Base-by-base conservation (phyloP, 2,329 filamentous ascomycete genomes). In the Proliferodiscus dingleyae region DNA sequence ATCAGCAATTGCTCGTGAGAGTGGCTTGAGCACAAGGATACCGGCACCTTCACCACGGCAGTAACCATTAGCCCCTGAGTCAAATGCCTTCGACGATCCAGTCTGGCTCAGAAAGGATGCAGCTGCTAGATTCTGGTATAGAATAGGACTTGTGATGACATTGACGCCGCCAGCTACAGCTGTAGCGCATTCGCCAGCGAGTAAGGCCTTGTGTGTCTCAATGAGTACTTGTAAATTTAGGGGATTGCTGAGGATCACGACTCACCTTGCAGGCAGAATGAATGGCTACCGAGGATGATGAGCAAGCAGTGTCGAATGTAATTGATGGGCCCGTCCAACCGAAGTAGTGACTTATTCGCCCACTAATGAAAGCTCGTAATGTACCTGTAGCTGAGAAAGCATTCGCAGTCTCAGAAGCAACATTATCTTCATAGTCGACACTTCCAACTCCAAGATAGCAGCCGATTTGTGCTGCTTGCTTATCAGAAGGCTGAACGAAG, bases 221-320 rank as follows among this genome's bases (percentile, higher is more conserved):
- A n/a, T n/a, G n/a, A n/a, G n/a, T n/a, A n/a, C n/a, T n/a, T n/a
- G n/a, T n/a, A n/a, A n/a, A n/a, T n/a, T n/a, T n/a, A n/a, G n/a
- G n/a, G n/a, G n/a, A n/a, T n/a, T n/a, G n/a, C n/a, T n/a, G n/a
- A n/a, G n/a, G n/a, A n/a, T n/a, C n/a, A n/a, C n/a, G n/a, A n/a
- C n/a, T n/a, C n/a, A n/a, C 71, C 41, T 75, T 70, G n/a, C 69
- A 70, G 2, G 72, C 76, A 28, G 74, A 62, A 53, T 80, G 72
- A 3, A 80, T 64, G 1, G 73, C 71, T 3, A 78, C 70, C n/a
- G 80, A 64, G 37, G 72, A 75, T 3, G 72, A 72, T 28, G 74
- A 78, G 59, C 77, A 81, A 21, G 74, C 77, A 1, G 77, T 80
- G 41, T 80, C 75, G 13, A 80, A 61, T 0, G 77, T 85, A 59